Evolutionary conservation across 805 yeast species (phyloP).

Genomic region (Spathaspora sp.): DNA sequence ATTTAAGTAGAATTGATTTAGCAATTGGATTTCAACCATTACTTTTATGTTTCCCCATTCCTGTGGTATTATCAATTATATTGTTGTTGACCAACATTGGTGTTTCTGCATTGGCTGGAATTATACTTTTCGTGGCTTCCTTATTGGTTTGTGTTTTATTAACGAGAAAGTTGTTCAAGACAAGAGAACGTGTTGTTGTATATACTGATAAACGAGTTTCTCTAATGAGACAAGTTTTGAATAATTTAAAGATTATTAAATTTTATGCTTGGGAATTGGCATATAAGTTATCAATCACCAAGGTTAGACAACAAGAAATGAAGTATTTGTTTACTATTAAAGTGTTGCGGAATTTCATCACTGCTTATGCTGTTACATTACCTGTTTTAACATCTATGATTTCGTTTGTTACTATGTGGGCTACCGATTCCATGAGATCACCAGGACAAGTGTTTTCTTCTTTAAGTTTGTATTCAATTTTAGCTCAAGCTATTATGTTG

Average conservation of each 20-base stretch:
- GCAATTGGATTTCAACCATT: slow-evolving; percentile 43
- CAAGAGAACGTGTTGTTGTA: slow-evolving; percentile 32
- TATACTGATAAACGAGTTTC: slow-evolving; percentile 41
- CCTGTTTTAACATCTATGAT: slow-evolving; percentile 43
- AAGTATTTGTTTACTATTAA: slow-evolving; percentile 37
- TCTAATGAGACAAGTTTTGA: slow-evolving; percentile 40
- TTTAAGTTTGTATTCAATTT: slow-evolving; percentile 37
- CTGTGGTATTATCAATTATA: slow-evolving; percentile 36
- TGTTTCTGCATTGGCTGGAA: slow-evolving; percentile 37
- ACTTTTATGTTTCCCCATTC: slow-evolving; percentile 39
- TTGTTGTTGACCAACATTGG: slow-evolving; percentile 36
- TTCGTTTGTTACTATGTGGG: slow-evolving; percentile 43
- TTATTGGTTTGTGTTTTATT: slow-evolving; percentile 30
- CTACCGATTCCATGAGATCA: slow-evolving; percentile 35
- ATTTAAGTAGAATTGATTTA: slow-evolving; percentile 40
- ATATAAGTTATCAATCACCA: slow-evolving; percentile 31
- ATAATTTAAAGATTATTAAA: slow-evolving; percentile 40
- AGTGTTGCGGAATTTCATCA: slow-evolving; percentile 37
- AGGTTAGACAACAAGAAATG: slow-evolving; percentile 40
- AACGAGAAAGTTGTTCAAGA: slow-evolving; percentile 30
- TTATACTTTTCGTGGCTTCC: slow-evolving; percentile 36
- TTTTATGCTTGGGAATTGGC: slow-evolving; percentile 47
- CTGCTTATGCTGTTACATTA: slow-evolving; percentile 42
- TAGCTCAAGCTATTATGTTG: slow-evolving; percentile 42
- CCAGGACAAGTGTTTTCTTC: slow-evolving; percentile 42